A percentile compares a stretch with the other conserved stretches of the same genome.
Evolutionary conservation across 805 yeast species (phyloP).

Genomic region (Teunomyces kruisii): DNA sequence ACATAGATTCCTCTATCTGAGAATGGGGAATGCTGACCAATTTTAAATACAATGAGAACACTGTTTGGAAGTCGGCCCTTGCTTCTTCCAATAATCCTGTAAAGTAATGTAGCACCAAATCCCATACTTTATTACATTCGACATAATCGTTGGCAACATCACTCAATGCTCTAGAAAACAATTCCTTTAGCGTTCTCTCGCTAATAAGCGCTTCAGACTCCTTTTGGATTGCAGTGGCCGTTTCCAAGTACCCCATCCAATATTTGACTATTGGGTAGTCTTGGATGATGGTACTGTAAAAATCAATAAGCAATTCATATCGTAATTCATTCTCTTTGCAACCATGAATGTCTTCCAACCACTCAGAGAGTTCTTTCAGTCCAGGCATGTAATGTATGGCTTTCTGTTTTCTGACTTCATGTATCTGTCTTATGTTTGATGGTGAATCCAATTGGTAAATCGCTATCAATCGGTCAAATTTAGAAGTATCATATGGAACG

Average conservation of each 20-base stretch:
- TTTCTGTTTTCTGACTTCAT: conserved; percentile 2
- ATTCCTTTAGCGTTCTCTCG: not conserved
- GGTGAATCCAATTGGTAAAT: not conserved
- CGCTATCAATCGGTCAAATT: not conserved
- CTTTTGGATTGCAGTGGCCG: not conserved
- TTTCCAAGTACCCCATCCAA: conserved; percentile 22
- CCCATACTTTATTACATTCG: conserved; percentile 21
- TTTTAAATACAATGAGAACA: conserved; percentile 23
- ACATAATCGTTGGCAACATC: conserved; percentile 26
- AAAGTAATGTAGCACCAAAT: conserved; percentile 9
- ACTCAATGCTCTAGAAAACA: conserved; percentile 19
- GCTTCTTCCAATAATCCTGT: conserved; percentile 8
- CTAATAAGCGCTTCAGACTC: conserved; percentile 3
- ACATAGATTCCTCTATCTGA: conserved; percentile 39
- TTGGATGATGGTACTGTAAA: conserved; percentile 14
- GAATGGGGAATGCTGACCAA: conserved; percentile 43
- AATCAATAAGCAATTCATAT: conserved; percentile 8
- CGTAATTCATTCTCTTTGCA: conserved; percentile 11
- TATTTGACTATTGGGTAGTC: conserved; percentile 21
- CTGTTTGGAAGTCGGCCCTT: conserved; percentile 11
- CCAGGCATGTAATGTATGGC: conserved; percentile 8
- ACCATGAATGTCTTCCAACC: conserved; percentile 18
- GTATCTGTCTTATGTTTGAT: not conserved
- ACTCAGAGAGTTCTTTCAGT: conserved; percentile 13
- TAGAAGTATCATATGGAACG: not conserved